A percentile compares a stretch with the other conserved stretches of the same genome.
Evolutionary conservation across 2,329 filamentous ascomycete species (phyloP).

Genomic region (Ustilaginoidea virens): DNA sequence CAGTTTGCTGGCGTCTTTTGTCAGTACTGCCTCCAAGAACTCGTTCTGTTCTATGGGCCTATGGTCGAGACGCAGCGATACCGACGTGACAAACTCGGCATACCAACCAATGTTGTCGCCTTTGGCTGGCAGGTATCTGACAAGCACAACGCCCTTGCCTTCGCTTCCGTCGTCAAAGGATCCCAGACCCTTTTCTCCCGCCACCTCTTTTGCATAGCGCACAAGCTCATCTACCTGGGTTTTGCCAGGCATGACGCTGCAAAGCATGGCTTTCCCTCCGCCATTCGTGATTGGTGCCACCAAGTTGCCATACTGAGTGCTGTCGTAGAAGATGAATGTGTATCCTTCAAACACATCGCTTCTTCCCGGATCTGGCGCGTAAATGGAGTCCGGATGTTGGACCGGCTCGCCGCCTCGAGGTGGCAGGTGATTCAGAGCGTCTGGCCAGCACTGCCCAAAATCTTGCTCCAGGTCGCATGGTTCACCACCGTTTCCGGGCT

Average conservation of each 20-base stretch:
- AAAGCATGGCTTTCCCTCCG: slow-evolving; percentile 65
- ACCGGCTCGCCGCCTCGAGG: slow-evolving; percentile 61
- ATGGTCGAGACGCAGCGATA: slow-evolving; percentile 62
- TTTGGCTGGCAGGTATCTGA: slow-evolving; percentile 51
- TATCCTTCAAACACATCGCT: slow-evolving; percentile 68
- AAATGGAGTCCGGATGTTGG: slow-evolving; percentile 49
- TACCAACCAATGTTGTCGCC: slow-evolving; percentile 48
- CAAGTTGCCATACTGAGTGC: slow-evolving; percentile 60
- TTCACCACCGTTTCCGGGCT: slow-evolving; percentile 30
- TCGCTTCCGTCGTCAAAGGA: slow-evolving; percentile 47
- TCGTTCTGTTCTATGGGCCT: slow-evolving; percentile 79
- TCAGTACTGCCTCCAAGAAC: slow-evolving; percentile 78
- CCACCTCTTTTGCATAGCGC: slow-evolving; percentile 56
- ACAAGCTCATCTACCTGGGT: slow-evolving; percentile 65
- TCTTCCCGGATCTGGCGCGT: slow-evolving; percentile 52
- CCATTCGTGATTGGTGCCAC: slow-evolving; percentile 61
- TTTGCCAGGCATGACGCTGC: slow-evolving; percentile 41
- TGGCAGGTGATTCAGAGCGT: slow-evolving; percentile 56
- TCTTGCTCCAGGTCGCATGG: slow-evolving; percentile 55
- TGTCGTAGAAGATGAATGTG: slow-evolving; percentile 75
- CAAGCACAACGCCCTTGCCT: slow-evolving; percentile 61
- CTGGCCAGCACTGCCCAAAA: slow-evolving; percentile 67
- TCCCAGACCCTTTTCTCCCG: slow-evolving; percentile 57
- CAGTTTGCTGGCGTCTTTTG: slow-evolving; percentile 59
- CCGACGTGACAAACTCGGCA: slow-evolving; percentile 47